phyloP scores from a whole-genome alignment of 1,139 yeast genomes.

The Sugiyamaella novakii region DNA sequence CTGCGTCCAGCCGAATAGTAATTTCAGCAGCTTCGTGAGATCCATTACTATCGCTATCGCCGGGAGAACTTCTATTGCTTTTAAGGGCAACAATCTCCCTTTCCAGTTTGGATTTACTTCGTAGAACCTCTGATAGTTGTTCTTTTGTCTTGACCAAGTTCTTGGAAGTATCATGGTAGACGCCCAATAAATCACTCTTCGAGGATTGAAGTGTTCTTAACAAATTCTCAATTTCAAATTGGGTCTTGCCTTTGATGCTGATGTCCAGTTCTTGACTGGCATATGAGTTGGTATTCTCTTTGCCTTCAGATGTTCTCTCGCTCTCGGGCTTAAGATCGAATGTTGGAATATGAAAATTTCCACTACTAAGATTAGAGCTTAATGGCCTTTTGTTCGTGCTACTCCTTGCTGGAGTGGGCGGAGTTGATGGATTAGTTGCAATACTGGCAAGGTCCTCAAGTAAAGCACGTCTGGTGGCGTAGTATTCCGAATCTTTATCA shows the following conservation, averaged over 20 bases:
- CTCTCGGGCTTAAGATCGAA: constrained; percentile 7
- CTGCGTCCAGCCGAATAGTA: constrained; percentile 56
- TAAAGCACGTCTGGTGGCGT: constrained; percentile 34
- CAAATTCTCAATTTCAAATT: constrained; percentile 34
- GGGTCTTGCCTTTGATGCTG: constrained; percentile 29
- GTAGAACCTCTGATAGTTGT: constrained; percentile 49
- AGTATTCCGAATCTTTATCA: constrained; percentile 34
- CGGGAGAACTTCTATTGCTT: too few relatives aligned
- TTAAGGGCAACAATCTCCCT: too few relatives aligned
- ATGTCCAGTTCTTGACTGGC: constrained; percentile 26
- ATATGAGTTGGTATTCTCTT: constrained; percentile 25
- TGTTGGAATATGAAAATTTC: constrained; percentile 8
- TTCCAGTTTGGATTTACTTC: constrained; percentile 56
- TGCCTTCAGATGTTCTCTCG: constrained; percentile 18
- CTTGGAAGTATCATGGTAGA: constrained; percentile 59
- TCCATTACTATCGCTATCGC: constrained; percentile 1
- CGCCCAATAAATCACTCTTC: constrained; percentile 52
- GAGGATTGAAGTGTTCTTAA: constrained; percentile 32
- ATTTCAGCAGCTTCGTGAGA: constrained; percentile 26
- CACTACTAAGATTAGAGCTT: constrained; percentile 21
- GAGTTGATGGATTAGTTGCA: constrained; percentile 23
- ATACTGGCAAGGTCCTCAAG: constrained; percentile 32
- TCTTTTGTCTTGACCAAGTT: constrained; percentile 54
- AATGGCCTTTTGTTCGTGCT: constrained; percentile 31
- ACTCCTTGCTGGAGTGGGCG: constrained; percentile 13